Evolutionary conservation across 1,139 yeast genomes (phyloP), one percentile per base, ranked within the genome.

Genomic region (Debaryomyces robertsiae): DNA sequence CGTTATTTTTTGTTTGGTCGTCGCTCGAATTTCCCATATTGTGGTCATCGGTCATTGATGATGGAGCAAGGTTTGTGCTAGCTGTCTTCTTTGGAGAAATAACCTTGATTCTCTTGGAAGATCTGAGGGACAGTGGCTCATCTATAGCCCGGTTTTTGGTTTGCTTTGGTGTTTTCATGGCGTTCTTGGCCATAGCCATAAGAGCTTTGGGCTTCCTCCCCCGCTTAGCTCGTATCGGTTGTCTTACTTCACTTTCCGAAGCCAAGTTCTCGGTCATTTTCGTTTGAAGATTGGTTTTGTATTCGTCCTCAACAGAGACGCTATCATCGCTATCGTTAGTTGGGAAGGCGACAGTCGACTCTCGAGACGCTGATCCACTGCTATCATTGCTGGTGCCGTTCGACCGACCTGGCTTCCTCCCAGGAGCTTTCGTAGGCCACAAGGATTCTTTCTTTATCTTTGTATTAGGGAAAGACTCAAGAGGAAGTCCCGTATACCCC

Each of bases 401-500:
- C 29, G 29, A 11, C 27, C 36, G 38, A 14, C 37, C 18, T 9
- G 35, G 23, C 23, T 42, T 36, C 30, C 45, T 18, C 30, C 42
- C 43, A 2, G 46, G 35, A 2, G 50, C 50, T 44, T 52, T 60
- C 10, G 48, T 50, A 16, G 75, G 73, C 81, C 78, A 73, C 27
- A 73, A 48, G 22, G 77, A 68, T 40, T 79, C 84, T 48, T 73
- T 76, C 46, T 71, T 77, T 32, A 76, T 63, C 49, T 75, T 81
- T 0, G 68, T 56, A 6, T 77, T 76, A 5, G 95, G 95, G 3
- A 69, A 67, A 3, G 77, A 69, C 46, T 80, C 89, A 38, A 86
- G 60, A 2, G 91, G 84, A 30, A 77, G 68, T 1, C 95, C 95
- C 0, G 90, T 82, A 36, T 77, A 77, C 18, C 69, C 65, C 3